These are phyloP conservation scores for Farysia itapuensis DNA, from an alignment of 1,284 basidiomycete species.

Conservation along the genomic window DNA sequence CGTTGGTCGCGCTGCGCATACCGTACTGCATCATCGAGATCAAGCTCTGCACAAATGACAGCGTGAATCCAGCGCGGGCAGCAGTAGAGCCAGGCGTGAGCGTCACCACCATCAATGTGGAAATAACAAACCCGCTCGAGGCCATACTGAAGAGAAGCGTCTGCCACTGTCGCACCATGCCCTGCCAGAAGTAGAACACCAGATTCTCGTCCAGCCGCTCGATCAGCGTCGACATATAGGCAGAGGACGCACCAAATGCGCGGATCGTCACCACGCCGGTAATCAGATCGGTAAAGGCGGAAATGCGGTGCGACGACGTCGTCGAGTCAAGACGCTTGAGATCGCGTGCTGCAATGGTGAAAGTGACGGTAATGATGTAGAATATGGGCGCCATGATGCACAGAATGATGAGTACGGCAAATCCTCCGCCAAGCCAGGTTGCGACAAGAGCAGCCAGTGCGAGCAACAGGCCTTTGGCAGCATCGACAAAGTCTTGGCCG, in stretches of 20 bases:
- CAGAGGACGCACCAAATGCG: slow-evolving; percentile 65
- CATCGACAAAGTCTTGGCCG: slow-evolving; percentile 54
- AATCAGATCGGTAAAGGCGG: slow-evolving; percentile 83
- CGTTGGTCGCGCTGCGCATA: slow-evolving; percentile 56
- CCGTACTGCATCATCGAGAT: slow-evolving; percentile 42
- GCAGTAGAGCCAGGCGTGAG: slow-evolving; percentile 15
- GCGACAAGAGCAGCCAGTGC: slow-evolving; percentile 65
- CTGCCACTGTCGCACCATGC: slow-evolving; percentile 81
- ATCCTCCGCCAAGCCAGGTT: slow-evolving; percentile 70
- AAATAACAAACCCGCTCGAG: slow-evolving; percentile 44
- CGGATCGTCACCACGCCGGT: slow-evolving; percentile 83
- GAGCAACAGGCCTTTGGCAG: slow-evolving; percentile 33
- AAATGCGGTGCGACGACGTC: slow-evolving; percentile 71
- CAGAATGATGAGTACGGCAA: slow-evolving; percentile 69
- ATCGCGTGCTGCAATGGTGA: slow-evolving; percentile 85
- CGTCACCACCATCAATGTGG: slow-evolving; percentile 42
- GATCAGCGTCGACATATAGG: slow-evolving; percentile 66
- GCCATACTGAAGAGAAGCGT: slow-evolving; percentile 67
- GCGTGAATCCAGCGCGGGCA: slow-evolving; percentile 42
- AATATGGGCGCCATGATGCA: slow-evolving; percentile 57
- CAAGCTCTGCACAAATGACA: slow-evolving; percentile 47
- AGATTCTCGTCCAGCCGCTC: slow-evolving; percentile 79
- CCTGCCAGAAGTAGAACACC: slow-evolving; percentile 80
- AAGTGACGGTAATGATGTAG: slow-evolving; percentile 65
- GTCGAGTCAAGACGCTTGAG: slow-evolving; percentile 77